Base-by-base conservation (phyloP, 1,139 yeast species). In the Wickerhamomyces sp. region DNA sequence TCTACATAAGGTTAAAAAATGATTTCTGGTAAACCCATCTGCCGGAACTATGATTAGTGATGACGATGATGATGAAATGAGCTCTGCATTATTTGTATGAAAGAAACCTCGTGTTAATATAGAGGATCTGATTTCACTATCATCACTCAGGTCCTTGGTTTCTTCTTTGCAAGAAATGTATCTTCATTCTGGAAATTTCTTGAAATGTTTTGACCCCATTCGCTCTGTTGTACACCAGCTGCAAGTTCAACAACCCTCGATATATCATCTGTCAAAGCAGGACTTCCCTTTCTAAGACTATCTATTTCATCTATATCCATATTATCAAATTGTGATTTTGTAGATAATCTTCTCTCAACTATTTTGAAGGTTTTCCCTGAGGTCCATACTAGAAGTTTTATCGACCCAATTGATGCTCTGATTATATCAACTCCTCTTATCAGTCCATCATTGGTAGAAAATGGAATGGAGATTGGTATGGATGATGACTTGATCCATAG, bases 221-320 rank as follows among this genome's bases (percentile, higher is more conserved):
- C 58, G 23, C 49, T 49, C 37, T 55, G 57, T 36, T 55, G 58
- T 1, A 54, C 58, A 18, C 52, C 56, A 9, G 48, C 50, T 7
- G 57, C 57, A 8, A 55, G 33, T 27, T 51, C 53, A 18, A 53
- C 43, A 4, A 53, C 56, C 9, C 46, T 36, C 2, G 56, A 42
- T 7, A 45, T 41, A 34, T 54, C 58, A 45, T 54, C 51, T 1
- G 46, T 36, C n/a, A 53, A 37, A 4, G 31, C 47, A 1, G 56
- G 58, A 31, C 52, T 46, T 6, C 57, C 57, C 9, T 47, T 43
- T 32, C 56, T 46, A 1, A 54, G 13, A 2, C 42, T n/a, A 14
- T 48, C 46, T 23, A 53, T 43, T 23, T 50, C 53, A 33, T 44
- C 41, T 7, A 47, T 40, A 10, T 47, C 50, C 49, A 53, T 43